A percentile compares a stretch with the other conserved stretches of the same genome.
These are phyloP conservation scores for Dictyophora rubrovolvata DNA, from an alignment of 768 basidiomycete species.

Conservation along the genomic window DNA sequence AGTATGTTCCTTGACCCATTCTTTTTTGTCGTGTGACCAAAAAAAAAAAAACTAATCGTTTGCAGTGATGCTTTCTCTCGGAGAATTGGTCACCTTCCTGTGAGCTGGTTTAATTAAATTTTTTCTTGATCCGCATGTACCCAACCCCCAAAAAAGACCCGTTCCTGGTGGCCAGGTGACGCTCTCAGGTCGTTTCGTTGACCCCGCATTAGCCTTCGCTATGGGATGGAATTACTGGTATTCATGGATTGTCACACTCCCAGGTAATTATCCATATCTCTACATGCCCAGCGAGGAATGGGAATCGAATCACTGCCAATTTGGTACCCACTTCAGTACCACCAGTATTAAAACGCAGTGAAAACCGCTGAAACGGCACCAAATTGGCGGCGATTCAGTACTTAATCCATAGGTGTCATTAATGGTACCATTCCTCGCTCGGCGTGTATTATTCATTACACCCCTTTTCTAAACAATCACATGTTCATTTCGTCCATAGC, in stretches of 20 bases:
- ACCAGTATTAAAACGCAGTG: no score
- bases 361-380: no score
- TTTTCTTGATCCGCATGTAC: no score
- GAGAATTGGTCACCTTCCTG: slow-evolving; percentile 21
- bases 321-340: no score
- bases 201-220: slow-evolving; percentile 27
- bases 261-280: background rate
- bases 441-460: no score
- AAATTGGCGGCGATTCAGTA: no score
- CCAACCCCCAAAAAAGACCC: slow-evolving; percentile 17
- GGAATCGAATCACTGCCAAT: no score
- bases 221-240: slow-evolving; percentile 42
- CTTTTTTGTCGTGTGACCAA: slow-evolving; percentile 9
- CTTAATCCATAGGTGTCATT: no score
- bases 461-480: background rate
- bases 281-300: background rate
- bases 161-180: slow-evolving; percentile 29
- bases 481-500: slow-evolving; percentile 12
- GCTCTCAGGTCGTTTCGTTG: slow-evolving; percentile 25
- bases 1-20: background rate
- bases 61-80: slow-evolving; percentile 22
- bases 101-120: no score
- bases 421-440: no score
- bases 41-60: background rate
- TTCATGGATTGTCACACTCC: background rate